A percentile compares a stretch with the other conserved stretches of the same genome.
These are phyloP conservation scores for Heritiera littoralis DNA, from an alignment of 345 rosid species.

Conservation along the genomic window DNA sequence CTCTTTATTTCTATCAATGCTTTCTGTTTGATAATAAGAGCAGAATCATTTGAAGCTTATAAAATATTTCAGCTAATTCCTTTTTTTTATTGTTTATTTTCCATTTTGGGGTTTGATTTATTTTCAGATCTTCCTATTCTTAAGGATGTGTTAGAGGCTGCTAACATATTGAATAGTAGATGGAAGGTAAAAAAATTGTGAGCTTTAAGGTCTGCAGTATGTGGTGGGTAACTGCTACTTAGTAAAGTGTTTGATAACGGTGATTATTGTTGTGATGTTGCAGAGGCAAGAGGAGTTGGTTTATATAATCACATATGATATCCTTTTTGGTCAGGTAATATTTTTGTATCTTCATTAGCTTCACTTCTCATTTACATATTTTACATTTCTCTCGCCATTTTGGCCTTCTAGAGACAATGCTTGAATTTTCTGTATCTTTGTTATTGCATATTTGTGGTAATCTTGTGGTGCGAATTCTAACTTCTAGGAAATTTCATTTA, in stretches of 20 bases:
- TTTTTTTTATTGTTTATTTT: background rate
- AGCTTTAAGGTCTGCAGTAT: background rate
- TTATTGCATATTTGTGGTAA: constrained; percentile 1
- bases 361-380: background rate
- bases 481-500: constrained; percentile 52
- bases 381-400: background rate
- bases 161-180: constrained; percentile 56
- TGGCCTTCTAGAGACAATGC: background rate
- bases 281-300: constrained; percentile 79
- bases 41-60: background rate
- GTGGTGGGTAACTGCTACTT: background rate
- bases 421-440: constrained; percentile 6
- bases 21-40: background rate
- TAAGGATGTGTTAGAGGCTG: constrained; percentile 66
- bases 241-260: background rate
- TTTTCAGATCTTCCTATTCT: constrained; percentile 67
- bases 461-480: constrained; percentile 20
- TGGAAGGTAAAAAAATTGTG: constrained; percentile 61
- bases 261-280: constrained; percentile 26
- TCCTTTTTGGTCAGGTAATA: constrained; percentile 78
- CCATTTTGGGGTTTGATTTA: background rate
- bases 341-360: background rate
- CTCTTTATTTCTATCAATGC: background rate
- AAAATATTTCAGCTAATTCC: background rate
- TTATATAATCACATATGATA: constrained; percentile 64